Evolutionary conservation across 306 rosid genomes (phyloP).

Genomic region (Echinosophora koreensis): DNA sequence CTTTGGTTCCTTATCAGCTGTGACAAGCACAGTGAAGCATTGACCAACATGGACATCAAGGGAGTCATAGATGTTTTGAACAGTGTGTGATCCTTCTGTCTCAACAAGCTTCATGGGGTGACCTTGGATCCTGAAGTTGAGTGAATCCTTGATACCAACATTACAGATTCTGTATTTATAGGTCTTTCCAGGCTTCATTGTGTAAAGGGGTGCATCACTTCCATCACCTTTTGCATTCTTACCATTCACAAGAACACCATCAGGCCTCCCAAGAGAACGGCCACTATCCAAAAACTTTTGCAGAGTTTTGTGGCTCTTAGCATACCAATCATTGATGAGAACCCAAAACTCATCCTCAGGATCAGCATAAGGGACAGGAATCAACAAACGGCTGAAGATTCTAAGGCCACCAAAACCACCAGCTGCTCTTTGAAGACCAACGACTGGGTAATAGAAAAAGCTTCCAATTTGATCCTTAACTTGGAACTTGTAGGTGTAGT

Average conservation of each 20-base stretch:
- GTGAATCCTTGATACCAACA: slow-evolving; percentile 66
- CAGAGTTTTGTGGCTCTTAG: slow-evolving; percentile 65
- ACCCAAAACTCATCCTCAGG: slow-evolving; percentile 84
- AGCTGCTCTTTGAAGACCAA: slow-evolving; percentile 60
- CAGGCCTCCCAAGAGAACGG: slow-evolving; percentile 65
- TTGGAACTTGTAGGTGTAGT: slow-evolving; percentile 82
- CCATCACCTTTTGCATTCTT: slow-evolving; percentile 53
- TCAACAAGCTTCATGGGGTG: slow-evolving; percentile 80
- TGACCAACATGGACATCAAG: slow-evolving; percentile 86
- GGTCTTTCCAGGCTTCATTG: slow-evolving; percentile 78
- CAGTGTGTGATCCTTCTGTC: slow-evolving; percentile 83
- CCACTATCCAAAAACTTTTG: slow-evolving; percentile 64
- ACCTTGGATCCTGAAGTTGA: slow-evolving; percentile 81
- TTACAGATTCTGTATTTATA: slow-evolving; percentile 84
- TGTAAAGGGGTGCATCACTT: slow-evolving; percentile 62
- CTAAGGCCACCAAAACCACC: slow-evolving; percentile 83
- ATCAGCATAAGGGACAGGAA: slow-evolving; percentile 84
- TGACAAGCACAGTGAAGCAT: slow-evolving; percentile 69
- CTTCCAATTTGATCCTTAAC: slow-evolving; percentile 92
- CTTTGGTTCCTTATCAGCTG: slow-evolving; percentile 70
- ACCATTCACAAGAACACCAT: slow-evolving; percentile 79
- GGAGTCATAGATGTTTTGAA: slow-evolving; percentile 75
- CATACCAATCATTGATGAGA: slow-evolving; percentile 77
- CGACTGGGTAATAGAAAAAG: slow-evolving; percentile 70
- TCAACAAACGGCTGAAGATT: slow-evolving; percentile 67